Percentiles rank a stretch among this genome's conserved stretches.
These are phyloP conservation scores for Rubia occidens DNA, from an alignment of 305 asterid genomes.

Conservation along the genomic window DNA sequence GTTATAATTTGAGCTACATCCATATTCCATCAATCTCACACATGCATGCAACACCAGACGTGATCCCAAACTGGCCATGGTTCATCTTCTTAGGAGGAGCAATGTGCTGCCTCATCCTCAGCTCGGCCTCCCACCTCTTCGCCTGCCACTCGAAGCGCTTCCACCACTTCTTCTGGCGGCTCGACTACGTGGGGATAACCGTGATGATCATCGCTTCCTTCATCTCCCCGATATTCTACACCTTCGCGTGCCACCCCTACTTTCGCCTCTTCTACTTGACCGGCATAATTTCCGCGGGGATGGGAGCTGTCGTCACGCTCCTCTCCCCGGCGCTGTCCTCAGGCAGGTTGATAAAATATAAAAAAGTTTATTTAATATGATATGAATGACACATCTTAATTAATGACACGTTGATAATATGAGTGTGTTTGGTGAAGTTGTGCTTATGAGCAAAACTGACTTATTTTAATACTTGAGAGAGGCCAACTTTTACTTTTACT, in stretches of 20 bases:
- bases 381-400: too few species aligned
- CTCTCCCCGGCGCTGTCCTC: constrained; percentile 55
- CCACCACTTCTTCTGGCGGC: constrained; percentile 75
- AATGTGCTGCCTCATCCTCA: constrained; percentile 57
- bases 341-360: constrained; percentile 4
- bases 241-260: constrained; percentile 48
- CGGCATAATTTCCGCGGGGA: constrained; percentile 42
- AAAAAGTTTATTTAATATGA: too few species aligned
- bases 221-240: constrained; percentile 66
- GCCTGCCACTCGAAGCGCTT: constrained; percentile 70
- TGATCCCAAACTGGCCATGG: constrained; percentile 77
- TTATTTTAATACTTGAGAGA: too few species aligned
- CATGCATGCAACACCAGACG: constrained; percentile 20
- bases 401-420: too few species aligned
- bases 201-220: constrained; percentile 74
- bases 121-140: constrained; percentile 65
- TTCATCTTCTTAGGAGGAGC: constrained; percentile 69
- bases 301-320: constrained; percentile 44
- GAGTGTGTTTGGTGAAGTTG: too few species aligned
- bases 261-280: constrained; percentile 54
- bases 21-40: constrained; percentile 33
- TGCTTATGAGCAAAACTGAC: too few species aligned
- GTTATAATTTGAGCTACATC: constrained; percentile 32
- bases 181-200: constrained; percentile 74
- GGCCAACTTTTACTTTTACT: too few species aligned